Evolutionary conservation across 1,284 basidiomycete genomes (phyloP), one percentile per base, ranked within the genome.

Genomic region (Afroboletus lepidellus): DNA sequence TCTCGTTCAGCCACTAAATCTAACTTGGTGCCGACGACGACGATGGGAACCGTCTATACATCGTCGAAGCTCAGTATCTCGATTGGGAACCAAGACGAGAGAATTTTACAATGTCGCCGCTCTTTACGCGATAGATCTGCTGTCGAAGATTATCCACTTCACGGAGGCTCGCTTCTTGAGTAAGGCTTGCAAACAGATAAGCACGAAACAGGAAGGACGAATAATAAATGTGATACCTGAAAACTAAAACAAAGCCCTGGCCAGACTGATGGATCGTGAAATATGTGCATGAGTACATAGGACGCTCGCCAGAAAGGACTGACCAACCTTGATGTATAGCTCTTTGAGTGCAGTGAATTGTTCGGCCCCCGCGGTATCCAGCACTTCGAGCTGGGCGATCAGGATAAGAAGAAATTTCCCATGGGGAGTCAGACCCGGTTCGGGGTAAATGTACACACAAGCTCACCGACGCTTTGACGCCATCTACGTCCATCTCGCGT

Each of bases 341-440:
- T 92, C 90, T 59, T 87, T 90, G 50, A 90, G 72, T 20, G 85
- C 84, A 13, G 76, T 87, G 65, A 92, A 92, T 66, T 92, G 92
- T 64, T 91, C 91, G n/a, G 87, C 85, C 12, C 93, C 92, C 18
- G 93, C 93, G 13, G 93, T 95, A 67, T 95, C 93, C 50, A 94
- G 71, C 34, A 95, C 85, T 65, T 95, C 90, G 51, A 94, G 81
- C 85, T 90, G 66, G 27, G 53, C 3, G 46, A 54, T 21, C 51
- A 43, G 39, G 21, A 39, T 59, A 48, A 61, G 50, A 46, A 50
- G 50, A 51, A 48, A 2, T 48, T 50, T 57, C 36, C 23, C 34
- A 55, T 47, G 23, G 50, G 50, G 55, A 54, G 55, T 50, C 25
- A 34, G 48, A 53, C 52, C 33, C 46, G 51, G 36, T 54, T 34